phyloP scores from a whole-genome alignment of 2,329 filamentous ascomycete genomes.

The Penicillium sp. region DNA sequence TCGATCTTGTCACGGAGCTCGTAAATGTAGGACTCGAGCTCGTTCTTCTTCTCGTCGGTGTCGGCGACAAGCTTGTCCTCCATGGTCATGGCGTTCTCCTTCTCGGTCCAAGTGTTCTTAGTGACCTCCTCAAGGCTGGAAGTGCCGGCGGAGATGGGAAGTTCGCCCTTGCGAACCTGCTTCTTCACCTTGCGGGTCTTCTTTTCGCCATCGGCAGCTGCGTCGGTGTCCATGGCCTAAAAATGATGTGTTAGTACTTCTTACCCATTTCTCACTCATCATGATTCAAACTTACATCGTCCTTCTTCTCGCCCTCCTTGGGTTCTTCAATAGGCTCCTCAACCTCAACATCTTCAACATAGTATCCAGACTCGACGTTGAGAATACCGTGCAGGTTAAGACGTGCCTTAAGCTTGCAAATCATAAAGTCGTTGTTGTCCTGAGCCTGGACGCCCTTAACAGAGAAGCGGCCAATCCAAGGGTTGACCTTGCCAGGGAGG shows the following conservation, averaged over 20 bases:
- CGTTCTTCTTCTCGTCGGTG: slow-evolving; percentile 99
- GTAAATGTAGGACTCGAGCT: slow-evolving; percentile 96
- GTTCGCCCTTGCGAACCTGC: slow-evolving; percentile 94
- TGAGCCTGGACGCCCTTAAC: slow-evolving; percentile 97
- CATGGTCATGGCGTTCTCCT: slow-evolving; percentile 87
- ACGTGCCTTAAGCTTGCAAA: slow-evolving; percentile 98
- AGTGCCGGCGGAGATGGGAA: slow-evolving; percentile 80
- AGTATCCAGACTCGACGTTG: slow-evolving; percentile 96
- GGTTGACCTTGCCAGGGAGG: slow-evolving; percentile 83
- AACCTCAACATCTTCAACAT: slow-evolving; percentile 94
- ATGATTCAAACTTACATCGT: slow-evolving; percentile 46
- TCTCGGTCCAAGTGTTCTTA: slow-evolving; percentile 70
- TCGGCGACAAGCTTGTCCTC: slow-evolving; percentile 98
- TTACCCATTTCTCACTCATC: not conserved
- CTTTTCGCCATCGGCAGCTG: slow-evolving; percentile 61
- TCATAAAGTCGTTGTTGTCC: slow-evolving; percentile 95
- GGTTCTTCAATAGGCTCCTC: slow-evolving; percentile 80
- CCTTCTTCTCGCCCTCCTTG: slow-evolving; percentile 56
- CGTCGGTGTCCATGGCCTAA: slow-evolving; percentile 83
- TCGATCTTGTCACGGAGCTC: slow-evolving; percentile 94
- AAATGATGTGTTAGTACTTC: slow-evolving; percentile 39
- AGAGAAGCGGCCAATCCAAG: slow-evolving; percentile 96
- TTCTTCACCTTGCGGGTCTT: slow-evolving; percentile 98
- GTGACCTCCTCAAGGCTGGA: slow-evolving; percentile 67
- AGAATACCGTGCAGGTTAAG: slow-evolving; percentile 94